Conservation (phyloP, 208 protist genomes). For the Herpetomonas tarakana region DNA sequence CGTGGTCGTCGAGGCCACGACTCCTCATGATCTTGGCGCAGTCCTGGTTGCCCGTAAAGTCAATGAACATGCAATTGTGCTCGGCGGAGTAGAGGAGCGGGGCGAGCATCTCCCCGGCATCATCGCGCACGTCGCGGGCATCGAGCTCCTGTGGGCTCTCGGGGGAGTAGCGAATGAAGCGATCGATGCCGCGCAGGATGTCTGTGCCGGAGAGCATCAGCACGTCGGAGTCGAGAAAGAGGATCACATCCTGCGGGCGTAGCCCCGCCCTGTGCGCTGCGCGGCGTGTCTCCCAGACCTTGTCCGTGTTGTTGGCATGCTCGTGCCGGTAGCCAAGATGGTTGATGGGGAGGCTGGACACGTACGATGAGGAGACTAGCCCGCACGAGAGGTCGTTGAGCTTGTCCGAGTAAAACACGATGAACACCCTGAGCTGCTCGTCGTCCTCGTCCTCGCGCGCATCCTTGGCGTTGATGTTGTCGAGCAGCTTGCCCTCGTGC, state of each 20-base stretch:
- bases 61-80: background rate
- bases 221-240: background rate
- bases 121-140: background rate
- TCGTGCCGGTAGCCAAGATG: background rate
- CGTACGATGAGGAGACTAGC: background rate
- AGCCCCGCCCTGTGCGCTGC: background rate
- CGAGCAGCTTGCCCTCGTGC: no score
- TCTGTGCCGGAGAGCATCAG: background rate
- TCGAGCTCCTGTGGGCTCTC: background rate
- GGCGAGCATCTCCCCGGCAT: background rate
- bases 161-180: slow-evolving; percentile 2
- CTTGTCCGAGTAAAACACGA: background rate
- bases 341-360: background rate
- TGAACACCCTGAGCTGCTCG: background rate
- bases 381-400: background rate
- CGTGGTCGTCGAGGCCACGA: background rate
- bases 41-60: background rate
- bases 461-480: no score
- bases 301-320: background rate
- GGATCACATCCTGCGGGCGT: background rate
- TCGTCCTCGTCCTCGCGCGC: no score
- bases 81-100: background rate
- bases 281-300: background rate
- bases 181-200: background rate
- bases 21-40: background rate